A percentile compares a stretch with the other conserved stretches of the same genome.
Evolutionary conservation across 2,329 filamentous ascomycete species (phyloP).

Genomic region (Colletotrichum neosansevieriae): DNA sequence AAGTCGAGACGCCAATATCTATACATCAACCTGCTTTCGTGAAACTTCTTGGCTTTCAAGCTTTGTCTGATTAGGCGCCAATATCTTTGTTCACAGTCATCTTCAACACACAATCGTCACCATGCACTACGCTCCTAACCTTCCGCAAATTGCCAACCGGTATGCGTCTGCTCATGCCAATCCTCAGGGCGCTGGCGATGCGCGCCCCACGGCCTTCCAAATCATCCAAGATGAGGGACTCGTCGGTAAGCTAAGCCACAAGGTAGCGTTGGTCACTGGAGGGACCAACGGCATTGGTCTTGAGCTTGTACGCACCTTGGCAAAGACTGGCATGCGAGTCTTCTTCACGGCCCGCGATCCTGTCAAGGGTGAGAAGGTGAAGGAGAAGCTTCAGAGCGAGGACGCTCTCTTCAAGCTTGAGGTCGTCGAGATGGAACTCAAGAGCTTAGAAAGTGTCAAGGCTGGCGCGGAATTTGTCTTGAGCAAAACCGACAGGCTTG

Average conservation of each 20-base stretch:
- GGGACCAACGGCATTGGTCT: slow-evolving; percentile 55
- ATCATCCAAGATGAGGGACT: neutral
- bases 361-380: slow-evolving; percentile 46
- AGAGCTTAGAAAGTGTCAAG: slow-evolving; percentile 49
- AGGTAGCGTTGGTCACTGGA: slow-evolving; percentile 57
- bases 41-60: too few relatives aligned
- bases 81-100: too few relatives aligned
- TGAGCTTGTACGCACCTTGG: slow-evolving; percentile 56
- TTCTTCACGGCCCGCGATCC: slow-evolving; percentile 57
- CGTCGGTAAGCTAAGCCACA: slow-evolving; percentile 48
- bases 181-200: too few relatives aligned
- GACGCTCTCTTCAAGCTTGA: slow-evolving; percentile 44
- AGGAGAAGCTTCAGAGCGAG: slow-evolving; percentile 13
- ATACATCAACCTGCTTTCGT: too few relatives aligned
- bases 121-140: too few relatives aligned
- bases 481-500: slow-evolving; percentile 39
- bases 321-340: slow-evolving; percentile 56
- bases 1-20: too few relatives aligned
- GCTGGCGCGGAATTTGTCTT: slow-evolving; percentile 42
- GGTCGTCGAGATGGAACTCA: slow-evolving; percentile 49
- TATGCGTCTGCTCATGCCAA: too few relatives aligned
- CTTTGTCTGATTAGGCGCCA: too few relatives aligned
- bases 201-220: too few relatives aligned
- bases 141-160: too few relatives aligned
- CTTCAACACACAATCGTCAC: too few relatives aligned